phyloP scores from a whole-genome alignment of 192 early-diverging fungal species.

The Linnemannia elongata region DNA sequence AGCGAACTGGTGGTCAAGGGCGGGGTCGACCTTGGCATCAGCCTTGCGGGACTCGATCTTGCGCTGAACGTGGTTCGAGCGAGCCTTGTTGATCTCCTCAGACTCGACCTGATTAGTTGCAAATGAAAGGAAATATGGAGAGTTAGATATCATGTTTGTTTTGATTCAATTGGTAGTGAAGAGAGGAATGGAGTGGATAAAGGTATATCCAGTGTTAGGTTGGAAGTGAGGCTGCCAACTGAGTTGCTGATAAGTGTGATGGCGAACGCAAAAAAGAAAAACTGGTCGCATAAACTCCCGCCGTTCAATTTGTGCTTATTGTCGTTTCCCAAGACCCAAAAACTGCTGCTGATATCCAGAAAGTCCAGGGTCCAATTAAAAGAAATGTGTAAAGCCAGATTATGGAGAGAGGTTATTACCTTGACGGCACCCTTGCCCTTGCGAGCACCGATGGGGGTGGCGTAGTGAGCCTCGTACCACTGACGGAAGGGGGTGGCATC shows the following conservation, averaged over 20 bases:
- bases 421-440: constrained; percentile 69
- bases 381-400: constrained; percentile 84
- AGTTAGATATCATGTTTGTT: background rate
- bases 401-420: constrained; percentile 24
- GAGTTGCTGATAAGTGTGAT: constrained; percentile 90
- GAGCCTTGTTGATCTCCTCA: constrained; percentile 81
- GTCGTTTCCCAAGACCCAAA: constrained; percentile 97
- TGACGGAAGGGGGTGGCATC: constrained; percentile 99
- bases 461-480: constrained; percentile 99
- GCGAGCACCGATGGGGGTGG: constrained; percentile 88
- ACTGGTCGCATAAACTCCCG: background rate
- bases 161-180: background rate
- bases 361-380: constrained; percentile 61
- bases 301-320: constrained; percentile 69
- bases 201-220: constrained; percentile 54
- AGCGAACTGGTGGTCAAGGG: constrained; percentile 94
- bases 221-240: constrained; percentile 73
- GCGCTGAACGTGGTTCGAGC: constrained; percentile 91
- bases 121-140: constrained; percentile 61
- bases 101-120: constrained; percentile 70
- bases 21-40: constrained; percentile 85
- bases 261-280: constrained; percentile 19
- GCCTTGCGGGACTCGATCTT: constrained; percentile 90
- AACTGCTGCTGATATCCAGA: constrained; percentile 81
- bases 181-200: background rate